Percentiles rank a stretch among this genome's conserved stretches.
phyloP scores from a whole-genome alignment of 2,329 filamentous ascomycete genomes.

The Cryphonectria carpinicola region DNA sequence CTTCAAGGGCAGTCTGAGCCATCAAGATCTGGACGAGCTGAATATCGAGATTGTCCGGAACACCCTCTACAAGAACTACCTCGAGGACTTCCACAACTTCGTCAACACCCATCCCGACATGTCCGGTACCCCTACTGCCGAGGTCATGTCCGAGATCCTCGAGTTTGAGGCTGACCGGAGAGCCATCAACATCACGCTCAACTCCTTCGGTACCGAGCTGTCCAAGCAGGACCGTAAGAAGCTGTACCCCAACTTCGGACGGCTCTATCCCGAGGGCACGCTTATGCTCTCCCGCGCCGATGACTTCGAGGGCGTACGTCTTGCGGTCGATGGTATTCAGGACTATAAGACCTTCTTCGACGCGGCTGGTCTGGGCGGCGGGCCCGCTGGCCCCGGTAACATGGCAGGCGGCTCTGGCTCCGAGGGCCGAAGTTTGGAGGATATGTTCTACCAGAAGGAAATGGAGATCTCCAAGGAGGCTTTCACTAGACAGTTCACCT shows the following conservation, averaged over 20 bases:
- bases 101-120: constrained; percentile 89
- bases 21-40: constrained; percentile 95
- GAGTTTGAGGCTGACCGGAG: constrained; percentile 96
- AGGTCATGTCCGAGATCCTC: constrained; percentile 94
- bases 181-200: constrained; percentile 98
- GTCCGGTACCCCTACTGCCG: constrained; percentile 83
- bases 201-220: constrained; percentile 96
- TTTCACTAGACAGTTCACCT: constrained; percentile 95
- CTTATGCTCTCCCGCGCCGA: constrained; percentile 94
- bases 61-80: constrained; percentile 98
- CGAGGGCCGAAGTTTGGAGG: constrained; percentile 89
- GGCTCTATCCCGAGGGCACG: constrained; percentile 90
- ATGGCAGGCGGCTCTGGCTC: constrained; percentile 79
- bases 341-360: constrained; percentile 98
- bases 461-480: constrained; percentile 97
- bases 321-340: constrained; percentile 88
- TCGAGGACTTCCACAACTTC: constrained; percentile 96
- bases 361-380: constrained; percentile 77
- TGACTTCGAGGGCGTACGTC: constrained; percentile 88
- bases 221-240: constrained; percentile 93
- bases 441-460: constrained; percentile 99
- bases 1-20: constrained; percentile 95
- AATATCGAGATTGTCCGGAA: constrained; percentile 99
- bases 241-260: constrained; percentile 90
- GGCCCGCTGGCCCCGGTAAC: constrained; percentile 75